Conservation (phyloP, 2,329 filamentous ascomycete species). For the Hypomyces perniciosus region DNA sequence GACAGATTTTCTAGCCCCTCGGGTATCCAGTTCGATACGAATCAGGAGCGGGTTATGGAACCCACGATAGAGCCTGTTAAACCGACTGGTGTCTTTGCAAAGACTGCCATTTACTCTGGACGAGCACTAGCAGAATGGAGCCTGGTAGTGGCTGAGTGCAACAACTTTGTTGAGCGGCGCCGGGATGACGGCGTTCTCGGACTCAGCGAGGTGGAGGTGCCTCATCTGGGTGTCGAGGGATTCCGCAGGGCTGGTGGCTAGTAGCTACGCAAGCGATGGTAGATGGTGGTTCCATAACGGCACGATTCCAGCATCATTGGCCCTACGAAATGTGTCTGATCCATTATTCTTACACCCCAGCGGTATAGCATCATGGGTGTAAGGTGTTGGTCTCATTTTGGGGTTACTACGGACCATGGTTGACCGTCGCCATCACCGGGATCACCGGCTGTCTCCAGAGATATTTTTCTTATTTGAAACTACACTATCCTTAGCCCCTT, state of each 20-base stretch:
- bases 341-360: not conserved
- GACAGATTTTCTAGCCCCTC: not conserved
- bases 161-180: constrained; percentile 73
- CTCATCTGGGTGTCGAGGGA: constrained; percentile 35
- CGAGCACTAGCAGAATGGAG: constrained; percentile 74
- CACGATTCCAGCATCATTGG: no score
- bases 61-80: constrained; percentile 29
- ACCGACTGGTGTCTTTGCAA: constrained; percentile 39
- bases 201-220: constrained; percentile 60
- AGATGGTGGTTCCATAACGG: not conserved
- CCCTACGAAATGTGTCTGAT: no score
- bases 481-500: not conserved
- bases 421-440: no score
- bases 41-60: constrained; percentile 1
- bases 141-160: constrained; percentile 68
- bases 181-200: constrained; percentile 65
- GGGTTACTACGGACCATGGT: no score
- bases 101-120: constrained; percentile 57
- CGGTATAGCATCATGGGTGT: not conserved
- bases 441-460: no score
- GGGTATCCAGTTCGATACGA: not conserved
- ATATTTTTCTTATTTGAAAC: not conserved
- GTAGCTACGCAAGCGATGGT: constrained; percentile 4
- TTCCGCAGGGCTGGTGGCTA: constrained; percentile 33
- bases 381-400: not conserved